Evolutionary conservation across 306 rosid genomes (phyloP), one percentile per base, ranked within the genome.

Genomic region (Trichosanthes truncata): DNA sequence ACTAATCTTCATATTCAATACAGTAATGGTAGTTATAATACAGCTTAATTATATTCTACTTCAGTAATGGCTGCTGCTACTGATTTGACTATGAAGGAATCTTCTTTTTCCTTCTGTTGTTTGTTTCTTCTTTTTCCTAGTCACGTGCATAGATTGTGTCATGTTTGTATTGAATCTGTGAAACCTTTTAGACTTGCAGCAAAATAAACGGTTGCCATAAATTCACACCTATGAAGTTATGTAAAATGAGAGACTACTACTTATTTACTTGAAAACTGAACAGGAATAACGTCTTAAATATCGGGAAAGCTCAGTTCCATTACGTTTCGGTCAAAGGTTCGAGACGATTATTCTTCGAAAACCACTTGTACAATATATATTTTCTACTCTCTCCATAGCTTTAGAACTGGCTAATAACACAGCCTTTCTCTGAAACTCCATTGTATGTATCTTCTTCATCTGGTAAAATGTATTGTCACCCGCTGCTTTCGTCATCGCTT

Each of bases 341-440:
- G 49, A 62, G 85, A 76, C 77, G 71, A 86, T 79, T 80, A 77
- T 84, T 83, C 80, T 81, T 86, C 82, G 71, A 76, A 78, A 71
- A 65, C 76, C 78, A 77, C 84, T 84, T 82, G 76, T 49, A 74
- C 78, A 49, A 73, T 46, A 73, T 82, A 83, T 80, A 33, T 52
- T 80, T 75, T 82, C 80, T 80, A 74, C 49, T 59, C 84, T 79
- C 80, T 61, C 81, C 86, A 76, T 78, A 78, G 88, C 84, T 78
- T 83, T 77, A 83, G 77, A 81, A 82, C 63, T 82, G 79, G 80
- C 84, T 77, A 80, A 10, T 62, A 76, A 79, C 83, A 84, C 25
- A 52, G 75, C 82, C 76, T 63, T 63, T 81, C 87, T 80, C 79
- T 71, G 79, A 79, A 83, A 41, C 85, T 82, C 84, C 85, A 52